Evolutionary conservation across 805 yeast genomes (phyloP), one percentile per base, ranked within the genome.

Genomic region (Saturnispora galanensis): DNA sequence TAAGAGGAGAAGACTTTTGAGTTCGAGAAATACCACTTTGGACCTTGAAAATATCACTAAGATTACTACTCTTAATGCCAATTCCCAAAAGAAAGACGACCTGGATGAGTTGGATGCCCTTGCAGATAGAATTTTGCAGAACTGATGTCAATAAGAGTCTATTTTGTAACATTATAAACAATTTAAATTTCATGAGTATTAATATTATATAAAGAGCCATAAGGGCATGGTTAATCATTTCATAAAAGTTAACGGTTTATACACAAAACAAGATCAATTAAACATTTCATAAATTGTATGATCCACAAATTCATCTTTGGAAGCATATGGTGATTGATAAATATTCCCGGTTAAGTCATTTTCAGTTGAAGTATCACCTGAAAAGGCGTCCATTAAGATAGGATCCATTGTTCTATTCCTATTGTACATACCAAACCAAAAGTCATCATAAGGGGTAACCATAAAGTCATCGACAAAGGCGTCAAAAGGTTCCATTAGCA

Each of bases 111-210:
- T 44, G 13, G 35, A 38, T 30, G 50, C 52, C 18, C 47, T 60
- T n/a, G 55, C 62, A 12, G 60, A 56, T 35, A 54, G 54, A 11
- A 44, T 60, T 28, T 40, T 60, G 21, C 44, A 52, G 28, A 46
- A 48, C 11, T 48, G 41, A 39, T 9, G 11, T 11, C 16, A 10
- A 28, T 11, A 16, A n/a, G 12, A 7, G 7, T 12, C 32, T 18
- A 10, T 11, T 37, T 15, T 35, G 11, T 15, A 18, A 21, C 26
- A 21, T 18, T 18, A 18, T 21, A 21, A 21, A 2, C 26, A 21
- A 4, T 21, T 21, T 21, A 21, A 21, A 21, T 21, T 21, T 21
- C 7, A 21, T 21, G 26, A 21, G 5, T 21, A 21, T 21, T 21
- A 21, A 21, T 21, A 21, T 21, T 21, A 21, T 21, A 21, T 21